Evolutionary conservation across 2,329 filamentous ascomycete genomes (phyloP), one percentile per base, ranked within the genome.

Genomic region (Aphanoascus verrucosus): DNA sequence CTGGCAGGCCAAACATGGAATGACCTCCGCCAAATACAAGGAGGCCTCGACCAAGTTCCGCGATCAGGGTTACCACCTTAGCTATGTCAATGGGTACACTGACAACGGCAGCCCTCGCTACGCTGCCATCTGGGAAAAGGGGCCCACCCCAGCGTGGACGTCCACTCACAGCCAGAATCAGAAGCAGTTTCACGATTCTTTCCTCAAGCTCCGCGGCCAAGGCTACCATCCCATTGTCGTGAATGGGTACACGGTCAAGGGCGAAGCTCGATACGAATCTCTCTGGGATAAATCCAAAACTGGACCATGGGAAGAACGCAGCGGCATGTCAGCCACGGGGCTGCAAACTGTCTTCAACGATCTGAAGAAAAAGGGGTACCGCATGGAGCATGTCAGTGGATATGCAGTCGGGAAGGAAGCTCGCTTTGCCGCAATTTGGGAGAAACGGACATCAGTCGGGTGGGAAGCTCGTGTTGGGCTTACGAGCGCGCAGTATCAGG

Each of bases 341-440:
- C 34, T 53, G 15, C 52, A 57, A 28, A 35, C 14, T 3, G 17
- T 40, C 42, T 56, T 53, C 35, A 19, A 53, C 46, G 28, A 55
- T 1, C 23, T 55, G 23, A 45, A 49, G 23, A 23, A 51, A 15
- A 34, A 53, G 43, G 56, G 54, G 15, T 56, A 54, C 23, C 50
- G 38, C 8, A 47, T 56, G 12, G 53, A 49, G 3, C 52, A 58
- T 37, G 38, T 58, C 20, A 56, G 48, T 42, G 57, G 55, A 9
- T 59, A 57, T 28, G 48, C 42, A 12, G 31, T 44, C 15, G 53
- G 47, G 11, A 52, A 35, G 12, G 43, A 55, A 34, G 42, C 53
- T 49, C 55, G 48, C 19, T 58, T 52, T 38, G 41, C 53, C n/a
- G 53, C 37, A 2, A 54, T 58, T 20, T 58, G 55, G 55, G 55